These are phyloP conservation scores for Pezicula neosporulosa DNA, from an alignment of 2,329 filamentous ascomycete genomes.

Conservation along the genomic window DNA sequence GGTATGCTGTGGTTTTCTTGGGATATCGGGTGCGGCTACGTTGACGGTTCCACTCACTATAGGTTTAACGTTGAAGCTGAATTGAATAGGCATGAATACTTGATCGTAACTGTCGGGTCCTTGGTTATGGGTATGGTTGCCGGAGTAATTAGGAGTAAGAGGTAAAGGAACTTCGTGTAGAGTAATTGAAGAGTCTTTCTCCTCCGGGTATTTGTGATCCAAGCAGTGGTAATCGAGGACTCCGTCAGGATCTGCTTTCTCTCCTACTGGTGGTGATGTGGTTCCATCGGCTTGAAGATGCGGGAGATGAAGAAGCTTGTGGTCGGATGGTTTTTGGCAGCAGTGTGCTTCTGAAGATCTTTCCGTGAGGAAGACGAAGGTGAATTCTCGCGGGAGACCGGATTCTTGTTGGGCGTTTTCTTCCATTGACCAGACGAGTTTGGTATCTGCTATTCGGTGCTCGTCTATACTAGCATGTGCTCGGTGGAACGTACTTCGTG, in stretches of 20 bases:
- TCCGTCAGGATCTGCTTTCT: not conserved
- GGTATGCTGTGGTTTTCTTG: constrained; percentile 2
- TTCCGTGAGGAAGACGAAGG: constrained; percentile 43
- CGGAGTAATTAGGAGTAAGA: not conserved
- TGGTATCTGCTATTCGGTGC: constrained; percentile 11
- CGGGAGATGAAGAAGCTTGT: not conserved
- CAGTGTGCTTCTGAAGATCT: constrained; percentile 1
- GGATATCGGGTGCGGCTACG: not conserved
- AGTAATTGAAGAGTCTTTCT: not conserved
- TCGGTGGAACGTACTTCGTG: constrained; percentile 7
- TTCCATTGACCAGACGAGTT: constrained; percentile 46
- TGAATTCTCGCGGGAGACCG: constrained; percentile 46
- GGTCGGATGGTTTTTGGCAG: not conserved
- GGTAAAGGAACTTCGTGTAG: not conserved
- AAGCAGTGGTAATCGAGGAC: not conserved
- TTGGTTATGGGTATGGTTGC: not conserved
- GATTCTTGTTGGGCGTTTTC: constrained; percentile 45
- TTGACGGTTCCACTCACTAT: constrained; percentile 3
- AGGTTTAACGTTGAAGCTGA: constrained; percentile 11
- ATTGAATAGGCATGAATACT: constrained; percentile 9
- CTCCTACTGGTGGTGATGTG: not conserved
- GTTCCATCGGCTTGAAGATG: not conserved
- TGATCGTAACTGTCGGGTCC: not conserved
- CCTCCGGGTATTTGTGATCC: not conserved
- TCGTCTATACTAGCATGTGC: not conserved